These are phyloP conservation scores for Fusarium vanettenii DNA, from an alignment of 2,329 filamentous ascomycete genomes.

Conservation along the genomic window DNA sequence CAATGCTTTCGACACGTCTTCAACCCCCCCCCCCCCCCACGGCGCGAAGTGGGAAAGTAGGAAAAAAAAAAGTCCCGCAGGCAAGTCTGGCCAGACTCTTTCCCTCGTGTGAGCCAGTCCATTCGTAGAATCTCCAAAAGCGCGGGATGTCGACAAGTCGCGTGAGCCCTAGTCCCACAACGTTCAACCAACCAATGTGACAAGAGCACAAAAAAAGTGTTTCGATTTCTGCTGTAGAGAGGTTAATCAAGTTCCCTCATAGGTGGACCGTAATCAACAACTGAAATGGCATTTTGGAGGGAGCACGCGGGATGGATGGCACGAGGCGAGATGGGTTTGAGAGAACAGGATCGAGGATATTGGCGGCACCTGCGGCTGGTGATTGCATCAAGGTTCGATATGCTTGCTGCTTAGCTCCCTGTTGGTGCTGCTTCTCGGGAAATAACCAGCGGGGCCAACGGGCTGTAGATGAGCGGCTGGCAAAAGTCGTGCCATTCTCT, in stretches of 20 bases:
- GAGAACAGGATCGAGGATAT: not conserved
- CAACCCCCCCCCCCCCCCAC: slow-evolving; percentile 3
- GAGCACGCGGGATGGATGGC: not conserved
- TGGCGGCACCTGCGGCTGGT: not conserved
- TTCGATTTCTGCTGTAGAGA: not conserved
- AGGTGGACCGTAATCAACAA: not conserved
- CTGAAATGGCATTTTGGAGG: not conserved
- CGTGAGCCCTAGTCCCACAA: not conserved
- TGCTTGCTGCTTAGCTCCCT: not conserved
- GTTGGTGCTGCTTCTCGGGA: not conserved
- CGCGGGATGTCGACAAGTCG: not conserved
- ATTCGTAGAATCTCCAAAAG: slow-evolving; percentile 57
- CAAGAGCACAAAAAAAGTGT: not conserved
- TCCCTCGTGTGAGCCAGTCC: slow-evolving; percentile 70
- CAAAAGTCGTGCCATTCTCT: not conserved
- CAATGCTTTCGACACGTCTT: slow-evolving; percentile 66
- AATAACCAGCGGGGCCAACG: slow-evolving; percentile 2
- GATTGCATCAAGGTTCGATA: not conserved
- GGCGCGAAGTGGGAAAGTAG: not conserved
- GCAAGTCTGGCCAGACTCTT: slow-evolving; percentile 17
- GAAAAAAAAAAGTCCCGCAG: slow-evolving; percentile 3
- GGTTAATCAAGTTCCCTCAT: not conserved
- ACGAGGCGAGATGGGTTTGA: not conserved
- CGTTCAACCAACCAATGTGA: not conserved
- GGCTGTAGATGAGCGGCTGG: not conserved